phyloP scores from a whole-genome alignment of 768 basidiomycete genomes.

The Cystofilobasidium ferigula region DNA sequence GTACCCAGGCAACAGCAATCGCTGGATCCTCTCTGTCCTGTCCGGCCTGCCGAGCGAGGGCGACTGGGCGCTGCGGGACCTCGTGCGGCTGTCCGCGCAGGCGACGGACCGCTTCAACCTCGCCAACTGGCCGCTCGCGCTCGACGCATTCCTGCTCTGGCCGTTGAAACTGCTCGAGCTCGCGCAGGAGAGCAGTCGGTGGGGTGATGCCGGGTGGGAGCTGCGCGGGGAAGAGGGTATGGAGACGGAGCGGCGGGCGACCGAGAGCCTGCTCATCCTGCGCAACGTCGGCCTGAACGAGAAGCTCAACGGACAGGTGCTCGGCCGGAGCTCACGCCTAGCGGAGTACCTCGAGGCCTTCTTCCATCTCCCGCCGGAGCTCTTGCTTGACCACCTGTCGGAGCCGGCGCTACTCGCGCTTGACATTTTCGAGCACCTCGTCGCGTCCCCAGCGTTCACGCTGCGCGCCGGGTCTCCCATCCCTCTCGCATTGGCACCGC shows the following conservation, averaged over 20 bases:
- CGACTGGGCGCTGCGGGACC: slow-evolving; percentile 77
- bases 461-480: not conserved
- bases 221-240: slow-evolving; percentile 1
- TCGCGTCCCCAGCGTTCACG: slow-evolving; percentile 2
- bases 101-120: slow-evolving; percentile 58
- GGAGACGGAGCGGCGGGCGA: slow-evolving; percentile 52
- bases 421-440: slow-evolving; percentile 22
- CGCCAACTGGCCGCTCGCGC: slow-evolving; percentile 59
- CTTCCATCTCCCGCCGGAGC: not conserved
- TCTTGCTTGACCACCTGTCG: slow-evolving; percentile 17
- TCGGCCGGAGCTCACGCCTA: slow-evolving; percentile 45
- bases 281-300: slow-evolving; percentile 54
- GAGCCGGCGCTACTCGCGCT: slow-evolving; percentile 18
- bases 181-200: slow-evolving; percentile 12
- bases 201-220: slow-evolving; percentile 1
- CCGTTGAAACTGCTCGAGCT: slow-evolving; percentile 41
- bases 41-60: slow-evolving; percentile 74
- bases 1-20: slow-evolving; percentile 51
- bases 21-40: slow-evolving; percentile 78
- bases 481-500: not conserved
- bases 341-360: slow-evolving; percentile 4
- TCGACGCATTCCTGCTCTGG: slow-evolving; percentile 76
- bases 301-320: slow-evolving; percentile 28
- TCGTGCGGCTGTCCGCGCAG: slow-evolving; percentile 66
- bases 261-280: slow-evolving; percentile 72